Base-by-base conservation (phyloP, 2,329 filamentous ascomycete species). In the Cadophora sp. region DNA sequence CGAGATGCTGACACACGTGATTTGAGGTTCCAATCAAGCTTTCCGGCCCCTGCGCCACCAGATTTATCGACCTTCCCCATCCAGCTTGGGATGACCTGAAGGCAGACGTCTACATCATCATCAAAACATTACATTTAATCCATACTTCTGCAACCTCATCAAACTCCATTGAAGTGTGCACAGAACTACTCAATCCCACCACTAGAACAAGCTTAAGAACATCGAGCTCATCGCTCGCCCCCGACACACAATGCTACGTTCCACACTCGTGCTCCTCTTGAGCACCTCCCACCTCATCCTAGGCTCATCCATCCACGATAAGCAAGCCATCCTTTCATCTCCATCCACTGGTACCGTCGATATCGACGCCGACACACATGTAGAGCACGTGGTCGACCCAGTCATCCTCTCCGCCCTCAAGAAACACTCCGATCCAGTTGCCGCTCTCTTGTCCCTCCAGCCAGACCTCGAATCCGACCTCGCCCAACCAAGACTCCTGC, bases 391-490 rank as follows among this genome's bases (percentile, higher is more conserved):
- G 18, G 62, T 58, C 24, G 62, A 64, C 41, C 14, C 39, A n/a
- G 39, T 51, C 16, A 48, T 64, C 39, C 22, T 64, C 24, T 27
- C 50, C n/a, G 62, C 62, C 6, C 51, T 64, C 51, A 47, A 55
- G 14, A 39, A 41, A 0, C 62, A 64, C 45, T 53, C 50, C 22
- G 62, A 64, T 8, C 62, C 62, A 11, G 62, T 64, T 3, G 39
- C 62, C 18, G 62, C 62, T 20, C 51, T 64, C 4, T n/a, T 64
- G 13, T 64, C 62, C 36, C 50, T 64, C 14, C 27, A 56, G 4
- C 62, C 62, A 43, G 62, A 64, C n/a, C 20, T 58, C 41, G 22
- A 48, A 64, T 18, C 62, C 20, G 41, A 58, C 2, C 62, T 64
- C 14, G 51, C 62, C 5, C 8, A 47, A 48, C 24, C 22, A 58